These are phyloP conservation scores for Lathyrus tuberosus DNA, from an alignment of 306 rosid species.

Conservation along the genomic window DNA sequence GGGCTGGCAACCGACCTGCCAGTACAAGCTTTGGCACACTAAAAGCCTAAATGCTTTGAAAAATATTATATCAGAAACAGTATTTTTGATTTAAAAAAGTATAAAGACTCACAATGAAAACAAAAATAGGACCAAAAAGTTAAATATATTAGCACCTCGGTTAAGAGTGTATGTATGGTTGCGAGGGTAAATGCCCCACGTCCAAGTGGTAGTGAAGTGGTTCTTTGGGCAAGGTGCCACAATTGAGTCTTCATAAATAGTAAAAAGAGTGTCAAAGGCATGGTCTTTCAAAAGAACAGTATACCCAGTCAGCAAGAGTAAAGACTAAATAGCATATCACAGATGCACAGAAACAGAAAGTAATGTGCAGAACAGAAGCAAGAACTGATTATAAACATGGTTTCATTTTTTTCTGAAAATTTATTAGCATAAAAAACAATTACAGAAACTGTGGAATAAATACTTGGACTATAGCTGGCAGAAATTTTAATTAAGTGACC, in stretches of 20 bases:
- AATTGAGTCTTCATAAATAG: constrained; percentile 71
- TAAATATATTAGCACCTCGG: constrained; percentile 65
- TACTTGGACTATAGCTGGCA: constrained; percentile 13
- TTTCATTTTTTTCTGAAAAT: constrained; percentile 12
- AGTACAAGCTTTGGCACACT: constrained; percentile 88
- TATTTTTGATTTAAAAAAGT: constrained; percentile 15
- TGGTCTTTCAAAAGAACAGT: background rate
- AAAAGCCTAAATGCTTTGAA: constrained; percentile 64
- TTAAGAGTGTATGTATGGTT: constrained; percentile 89
- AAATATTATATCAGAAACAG: constrained; percentile 38
- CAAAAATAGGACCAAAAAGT: constrained; percentile 11
- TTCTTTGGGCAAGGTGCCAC: constrained; percentile 97
- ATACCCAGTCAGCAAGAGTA: constrained; percentile 24
- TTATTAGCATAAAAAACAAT: constrained; percentile 11
- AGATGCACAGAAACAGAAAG: constrained; percentile 13
- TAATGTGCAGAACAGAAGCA: constrained; percentile 10
- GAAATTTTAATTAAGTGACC: constrained; percentile 16
- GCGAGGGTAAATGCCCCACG: constrained; percentile 99
- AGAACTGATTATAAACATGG: constrained; percentile 12
- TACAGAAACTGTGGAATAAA: constrained; percentile 15
- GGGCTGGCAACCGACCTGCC: constrained; percentile 98
- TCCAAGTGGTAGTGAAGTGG: constrained; percentile 93
- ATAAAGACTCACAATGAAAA: constrained; percentile 7
- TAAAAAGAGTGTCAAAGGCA: constrained; percentile 35
- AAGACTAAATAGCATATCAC: constrained; percentile 9